These are phyloP conservation scores for Aspergillus coremiiformis DNA, from an alignment of 495 filamentous ascomycete species.

Conservation along the genomic window DNA sequence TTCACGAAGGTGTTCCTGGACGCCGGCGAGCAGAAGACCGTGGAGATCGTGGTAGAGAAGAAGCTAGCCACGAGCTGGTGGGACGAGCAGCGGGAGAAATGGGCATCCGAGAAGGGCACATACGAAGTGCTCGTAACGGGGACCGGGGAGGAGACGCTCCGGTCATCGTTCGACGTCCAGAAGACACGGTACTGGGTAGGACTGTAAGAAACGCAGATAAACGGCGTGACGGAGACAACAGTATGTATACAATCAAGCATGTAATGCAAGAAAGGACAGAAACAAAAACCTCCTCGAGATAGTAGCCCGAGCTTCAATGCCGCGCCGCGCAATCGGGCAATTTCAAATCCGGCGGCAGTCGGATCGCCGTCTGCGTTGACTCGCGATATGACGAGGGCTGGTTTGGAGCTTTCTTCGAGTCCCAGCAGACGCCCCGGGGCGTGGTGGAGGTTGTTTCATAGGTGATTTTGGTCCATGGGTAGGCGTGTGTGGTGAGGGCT, in stretches of 20 bases:
- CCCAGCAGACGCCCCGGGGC: slow-evolving; percentile 27
- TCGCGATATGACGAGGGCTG: slow-evolving; percentile 32
- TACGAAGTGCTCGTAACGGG: slow-evolving; percentile 63
- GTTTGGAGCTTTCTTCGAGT: slow-evolving; percentile 27
- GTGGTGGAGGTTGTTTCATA: slow-evolving; percentile 29
- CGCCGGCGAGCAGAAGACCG: slow-evolving; percentile 59
- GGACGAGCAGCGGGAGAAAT: slow-evolving; percentile 60
- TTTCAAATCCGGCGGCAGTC: slow-evolving; percentile 28
- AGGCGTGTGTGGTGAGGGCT: slow-evolving; percentile 14
- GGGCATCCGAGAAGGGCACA: slow-evolving; percentile 70
- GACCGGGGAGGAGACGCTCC: slow-evolving; percentile 36
- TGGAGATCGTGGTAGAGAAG: slow-evolving; percentile 61
- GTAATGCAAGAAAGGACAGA: too few species aligned
- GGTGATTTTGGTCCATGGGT: slow-evolving; percentile 31
- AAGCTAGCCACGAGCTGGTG: slow-evolving; percentile 73
- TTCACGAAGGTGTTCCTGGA: slow-evolving; percentile 71
- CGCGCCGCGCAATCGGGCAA: slow-evolving; percentile 19
- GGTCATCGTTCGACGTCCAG: slow-evolving; percentile 40
- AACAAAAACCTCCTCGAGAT: background rate
- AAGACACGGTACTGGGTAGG: slow-evolving; percentile 54
- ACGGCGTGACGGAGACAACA: too few species aligned
- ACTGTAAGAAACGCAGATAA: too few species aligned
- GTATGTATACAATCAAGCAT: too few species aligned
- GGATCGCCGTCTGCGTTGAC: slow-evolving; percentile 30
- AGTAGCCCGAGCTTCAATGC: background rate